Evolutionary conservation across 257 asterid species (phyloP), one percentile per base, ranked within the genome.

Genomic region (Ilex aquifolium): DNA sequence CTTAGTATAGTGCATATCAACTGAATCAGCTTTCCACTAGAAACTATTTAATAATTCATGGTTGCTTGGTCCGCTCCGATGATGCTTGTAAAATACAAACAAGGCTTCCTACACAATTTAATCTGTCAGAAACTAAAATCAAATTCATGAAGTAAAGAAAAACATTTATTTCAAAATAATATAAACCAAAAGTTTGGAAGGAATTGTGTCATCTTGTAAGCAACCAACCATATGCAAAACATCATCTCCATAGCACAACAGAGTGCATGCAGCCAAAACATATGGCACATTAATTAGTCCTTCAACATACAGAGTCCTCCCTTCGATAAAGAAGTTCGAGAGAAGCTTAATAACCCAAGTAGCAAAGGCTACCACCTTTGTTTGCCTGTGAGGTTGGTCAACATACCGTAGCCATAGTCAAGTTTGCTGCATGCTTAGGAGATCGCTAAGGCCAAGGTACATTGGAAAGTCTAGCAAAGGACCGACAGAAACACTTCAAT

Each of bases 161-260:
- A 46, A 10, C 11, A 61, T 54, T 27, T 50, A 16, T 15, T 61
- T 21, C 55, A 44, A 21, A 12, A 62, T 57, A 15, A 14, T 0
- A 21, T 21, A 21, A 21, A 21, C 87, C 70, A 69, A 92, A 96
- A n/a, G n/a, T n/a, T n/a, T n/a, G n/a, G n/a, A n/a, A n/a, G n/a
- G n/a, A n/a, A n/a, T n/a, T n/a, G n/a, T n/a, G n/a, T n/a, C n/a
- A n/a, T n/a, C n/a, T n/a, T n/a, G n/a, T n/a, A n/a, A n/a, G n/a
- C n/a, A n/a, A n/a, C n/a, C n/a, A n/a, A n/a, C n/a, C 88, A 89
- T 89, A 71, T 87, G 97, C 77, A 92, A 79, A 69, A 82, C 83
- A 72, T 76, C 91, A 80, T 85, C 91, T 69, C 87, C 89, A 70
- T 79, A 80, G 71, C 91, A 82, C 80, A 92, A 73, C 69, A 92